Percentiles rank a stretch among this genome's conserved stretches.
Conservation (phyloP, 2,329 filamentous ascomycete genomes). For the Plenodomus tracheiphilus region DNA sequence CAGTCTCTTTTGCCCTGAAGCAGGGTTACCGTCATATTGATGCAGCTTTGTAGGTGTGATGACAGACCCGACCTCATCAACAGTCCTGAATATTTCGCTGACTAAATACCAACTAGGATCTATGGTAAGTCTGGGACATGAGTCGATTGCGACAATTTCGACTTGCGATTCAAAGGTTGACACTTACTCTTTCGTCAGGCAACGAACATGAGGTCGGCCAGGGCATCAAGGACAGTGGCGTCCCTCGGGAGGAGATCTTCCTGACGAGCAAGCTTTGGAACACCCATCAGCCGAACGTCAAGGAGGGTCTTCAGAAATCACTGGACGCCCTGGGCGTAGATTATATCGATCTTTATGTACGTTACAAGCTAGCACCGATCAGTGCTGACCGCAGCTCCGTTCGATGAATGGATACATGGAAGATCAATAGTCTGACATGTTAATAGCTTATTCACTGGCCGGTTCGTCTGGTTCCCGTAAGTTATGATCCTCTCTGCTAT, state of each 20-base stretch:
- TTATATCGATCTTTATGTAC: slow-evolving; percentile 77
- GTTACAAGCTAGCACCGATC: neutral
- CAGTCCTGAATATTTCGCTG: too few species aligned
- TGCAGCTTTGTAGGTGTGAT: slow-evolving; percentile 1
- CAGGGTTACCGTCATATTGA: slow-evolving; percentile 16
- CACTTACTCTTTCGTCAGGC: neutral
- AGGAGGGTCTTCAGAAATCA: slow-evolving; percentile 69
- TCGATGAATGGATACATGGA: neutral
- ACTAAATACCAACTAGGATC: neutral
- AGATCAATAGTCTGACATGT: neutral
- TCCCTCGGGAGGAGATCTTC: slow-evolving; percentile 38
- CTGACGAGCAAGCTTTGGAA: slow-evolving; percentile 81
- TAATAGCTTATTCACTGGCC: slow-evolving; percentile 67
- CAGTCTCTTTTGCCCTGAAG: slow-evolving; percentile 32
- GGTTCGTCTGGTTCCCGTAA: slow-evolving; percentile 71
- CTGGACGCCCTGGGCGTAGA: slow-evolving; percentile 76
- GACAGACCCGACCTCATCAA: too few species aligned
- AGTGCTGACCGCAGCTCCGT: too few species aligned
- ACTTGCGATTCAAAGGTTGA: too few species aligned
- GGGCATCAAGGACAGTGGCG: slow-evolving; percentile 7
- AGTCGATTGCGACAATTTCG: too few species aligned
- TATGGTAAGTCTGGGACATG: neutral
- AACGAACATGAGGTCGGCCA: slow-evolving; percentile 14
- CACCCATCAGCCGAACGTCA: slow-evolving; percentile 73
- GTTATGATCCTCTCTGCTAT: slow-evolving; percentile 19